Conservation (phyloP, 768 basidiomycete genomes). For the Filobasidium wieringae region DNA sequence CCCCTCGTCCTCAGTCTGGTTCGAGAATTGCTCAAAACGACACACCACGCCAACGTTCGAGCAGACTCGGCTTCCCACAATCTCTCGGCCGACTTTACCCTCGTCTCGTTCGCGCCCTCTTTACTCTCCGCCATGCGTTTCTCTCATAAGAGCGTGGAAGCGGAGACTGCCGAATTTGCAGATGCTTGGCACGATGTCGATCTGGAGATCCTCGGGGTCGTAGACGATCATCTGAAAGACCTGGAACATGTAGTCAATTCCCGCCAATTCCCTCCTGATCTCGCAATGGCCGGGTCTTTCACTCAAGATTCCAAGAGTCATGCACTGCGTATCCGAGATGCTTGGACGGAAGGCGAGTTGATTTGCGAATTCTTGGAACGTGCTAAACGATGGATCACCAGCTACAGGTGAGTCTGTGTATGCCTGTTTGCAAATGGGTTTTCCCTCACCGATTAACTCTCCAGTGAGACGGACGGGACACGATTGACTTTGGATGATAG, state of each 20-base stretch:
- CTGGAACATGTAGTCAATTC: constrained; percentile 8
- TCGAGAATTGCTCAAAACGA: constrained; percentile 1
- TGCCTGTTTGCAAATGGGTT: neutral
- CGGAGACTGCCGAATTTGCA: constrained; percentile 10
- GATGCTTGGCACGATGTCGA: constrained; percentile 32
- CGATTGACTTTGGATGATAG: neutral
- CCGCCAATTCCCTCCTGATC: constrained; percentile 2
- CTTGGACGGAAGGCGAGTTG: constrained; percentile 27
- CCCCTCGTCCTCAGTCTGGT: neutral
- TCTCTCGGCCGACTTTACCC: constrained; percentile 10
- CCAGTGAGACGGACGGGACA: neutral
- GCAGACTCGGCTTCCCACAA: neutral
- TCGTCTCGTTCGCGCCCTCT: constrained; percentile 25
- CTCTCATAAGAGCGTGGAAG: constrained; percentile 13
- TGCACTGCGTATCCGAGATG: constrained; percentile 19
- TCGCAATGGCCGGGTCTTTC: constrained; percentile 1
- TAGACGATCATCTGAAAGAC: constrained; percentile 30
- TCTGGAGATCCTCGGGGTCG: constrained; percentile 25
- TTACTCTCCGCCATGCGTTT: constrained; percentile 24
- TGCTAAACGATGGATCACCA: constrained; percentile 13
- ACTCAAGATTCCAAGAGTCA: constrained; percentile 8
- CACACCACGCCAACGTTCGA: neutral
- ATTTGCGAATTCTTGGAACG: constrained; percentile 25
- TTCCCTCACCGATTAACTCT: neutral
- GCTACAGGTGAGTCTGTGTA: constrained; percentile 19